Percentiles rank a stretch among this genome's conserved stretches.
phyloP scores from a whole-genome alignment of 164 flowering plant genomes.

The Liriodendron chinense region DNA sequence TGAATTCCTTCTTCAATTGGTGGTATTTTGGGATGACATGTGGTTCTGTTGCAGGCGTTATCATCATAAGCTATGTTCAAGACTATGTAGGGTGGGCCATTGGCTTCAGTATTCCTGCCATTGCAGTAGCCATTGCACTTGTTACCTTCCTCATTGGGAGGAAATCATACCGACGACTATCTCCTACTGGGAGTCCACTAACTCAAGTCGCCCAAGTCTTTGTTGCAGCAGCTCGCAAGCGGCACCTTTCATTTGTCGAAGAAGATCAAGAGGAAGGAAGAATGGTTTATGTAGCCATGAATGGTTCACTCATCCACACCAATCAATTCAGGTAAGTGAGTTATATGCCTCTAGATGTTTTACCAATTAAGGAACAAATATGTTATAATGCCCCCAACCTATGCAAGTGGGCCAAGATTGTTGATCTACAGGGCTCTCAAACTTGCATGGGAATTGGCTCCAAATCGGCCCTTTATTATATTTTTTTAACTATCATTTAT shows the following conservation, averaged over 20 bases:
- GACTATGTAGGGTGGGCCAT: conserved; percentile 51
- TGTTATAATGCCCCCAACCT: too few species aligned
- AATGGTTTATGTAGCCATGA: background rate
- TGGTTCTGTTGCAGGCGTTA: conserved; percentile 32
- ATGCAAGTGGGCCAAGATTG: too few species aligned
- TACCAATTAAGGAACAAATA: too few species aligned
- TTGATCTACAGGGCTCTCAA: too few species aligned
- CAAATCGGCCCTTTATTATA: too few species aligned
- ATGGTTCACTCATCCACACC: background rate
- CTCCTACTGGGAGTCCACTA: background rate
- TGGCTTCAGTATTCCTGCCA: conserved; percentile 37
- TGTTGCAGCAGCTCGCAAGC: background rate
- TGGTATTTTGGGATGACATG: conserved; percentile 49
- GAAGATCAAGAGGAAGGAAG: background rate
- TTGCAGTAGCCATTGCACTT: conserved; percentile 28
- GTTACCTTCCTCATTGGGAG: conserved; percentile 40
- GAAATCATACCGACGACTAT: background rate
- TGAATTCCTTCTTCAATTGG: conserved; percentile 65
- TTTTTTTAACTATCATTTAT: too few species aligned
- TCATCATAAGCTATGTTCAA: conserved; percentile 46
- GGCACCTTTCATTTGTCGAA: background rate
- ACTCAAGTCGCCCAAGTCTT: background rate
- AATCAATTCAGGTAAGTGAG: background rate
- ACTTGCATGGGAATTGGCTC: too few species aligned
- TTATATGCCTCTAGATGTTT: background rate